Conservation (phyloP, 2,329 filamentous ascomycete species). For the Colletotrichum lini region DNA sequence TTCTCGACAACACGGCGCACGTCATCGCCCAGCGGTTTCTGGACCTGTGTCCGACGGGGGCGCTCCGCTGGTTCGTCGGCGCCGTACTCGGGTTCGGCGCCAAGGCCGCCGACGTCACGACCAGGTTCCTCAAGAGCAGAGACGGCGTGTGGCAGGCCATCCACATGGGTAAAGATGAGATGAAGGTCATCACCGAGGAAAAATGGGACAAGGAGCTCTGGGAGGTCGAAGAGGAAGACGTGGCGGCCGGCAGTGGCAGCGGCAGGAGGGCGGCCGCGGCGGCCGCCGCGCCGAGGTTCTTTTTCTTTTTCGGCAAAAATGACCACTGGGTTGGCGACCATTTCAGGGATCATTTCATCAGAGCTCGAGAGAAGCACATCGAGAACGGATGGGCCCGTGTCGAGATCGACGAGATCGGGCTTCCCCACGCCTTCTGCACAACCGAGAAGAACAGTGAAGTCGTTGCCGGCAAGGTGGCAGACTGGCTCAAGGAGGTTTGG, state of each 20-base stretch:
- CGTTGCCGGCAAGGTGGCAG: slow-evolving; percentile 33
- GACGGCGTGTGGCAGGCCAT: slow-evolving; percentile 74
- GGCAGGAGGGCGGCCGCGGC: background rate
- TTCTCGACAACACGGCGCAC: slow-evolving; percentile 59
- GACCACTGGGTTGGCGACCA: slow-evolving; percentile 75
- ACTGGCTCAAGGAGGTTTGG: slow-evolving; percentile 40
- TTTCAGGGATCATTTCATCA: slow-evolving; percentile 70
- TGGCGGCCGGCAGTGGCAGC: background rate
- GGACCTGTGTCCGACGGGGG: slow-evolving; percentile 55
- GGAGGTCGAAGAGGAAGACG: slow-evolving; percentile 54
- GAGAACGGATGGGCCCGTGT: slow-evolving; percentile 60
- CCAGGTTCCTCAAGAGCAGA: slow-evolving; percentile 67
- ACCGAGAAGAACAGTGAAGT: slow-evolving; percentile 46
- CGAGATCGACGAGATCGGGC: slow-evolving; percentile 67
- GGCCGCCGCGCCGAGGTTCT: slow-evolving; percentile 62
- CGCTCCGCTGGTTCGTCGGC: slow-evolving; percentile 61
- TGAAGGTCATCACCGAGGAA: slow-evolving; percentile 71
- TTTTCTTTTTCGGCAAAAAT: slow-evolving; percentile 71
- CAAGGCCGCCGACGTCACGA: slow-evolving; percentile 65
- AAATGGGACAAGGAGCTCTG: slow-evolving; percentile 73
- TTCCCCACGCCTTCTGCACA: slow-evolving; percentile 74
- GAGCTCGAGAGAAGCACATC: slow-evolving; percentile 52
- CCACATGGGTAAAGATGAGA: slow-evolving; percentile 72
- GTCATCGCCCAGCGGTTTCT: slow-evolving; percentile 59
- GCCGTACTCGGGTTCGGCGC: slow-evolving; percentile 63